Evolutionary conservation across 371 early-diverging fungal genomes (phyloP), one percentile per base, ranked within the genome.

Genomic region (Vittaforma corneae): DNA sequence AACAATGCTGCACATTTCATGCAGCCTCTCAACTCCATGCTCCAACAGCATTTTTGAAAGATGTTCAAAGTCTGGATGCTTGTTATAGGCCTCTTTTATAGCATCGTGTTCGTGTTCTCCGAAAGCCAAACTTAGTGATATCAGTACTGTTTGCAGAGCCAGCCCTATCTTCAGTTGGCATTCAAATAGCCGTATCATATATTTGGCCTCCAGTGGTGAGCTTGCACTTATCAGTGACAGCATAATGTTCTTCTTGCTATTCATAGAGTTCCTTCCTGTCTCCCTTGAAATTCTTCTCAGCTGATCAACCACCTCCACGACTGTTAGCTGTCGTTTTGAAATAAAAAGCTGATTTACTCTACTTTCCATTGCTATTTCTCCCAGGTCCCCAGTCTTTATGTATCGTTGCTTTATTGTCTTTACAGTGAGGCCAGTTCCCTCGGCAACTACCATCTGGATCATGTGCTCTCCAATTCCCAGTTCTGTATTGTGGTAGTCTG

Each of bases 1-100:
- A 28, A 74, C 89, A 90, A 67, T 67, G 11, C 61, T 45, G 24
- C 60, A 65, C 26, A 48, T 5, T 4, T 38, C 29, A n/a, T 42
- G 0, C 24, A 75, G 52, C 26, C 46, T 68, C 20, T 89, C 67
- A 24, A 80, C 16, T 82, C 81, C 62, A 87, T 78, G 0, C 86
- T 90, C 52, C 9, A 71, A 26, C 9, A 77, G 22, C 24, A 24
- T 18, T 20, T 45, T 29, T 16, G 72, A 51, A 14, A 80, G n/a
- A 37, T 55, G 29, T 47, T 70, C 69, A 46, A 78, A 69, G 54
- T 71, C 68, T 16, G 77, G 78, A 11, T 61, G 40, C 47, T 66
- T 51, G 46, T 75, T 58, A 50, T 76, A 80, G 3, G 80, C 80
- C 3, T 60, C 59, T 57, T 80, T 80, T 22, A 80, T 45, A 11